Evolutionary conservation across 108 stramenopile species (phyloP), one percentile per base, ranked within the genome.

Genomic region (Conticribra weissflogii): DNA sequence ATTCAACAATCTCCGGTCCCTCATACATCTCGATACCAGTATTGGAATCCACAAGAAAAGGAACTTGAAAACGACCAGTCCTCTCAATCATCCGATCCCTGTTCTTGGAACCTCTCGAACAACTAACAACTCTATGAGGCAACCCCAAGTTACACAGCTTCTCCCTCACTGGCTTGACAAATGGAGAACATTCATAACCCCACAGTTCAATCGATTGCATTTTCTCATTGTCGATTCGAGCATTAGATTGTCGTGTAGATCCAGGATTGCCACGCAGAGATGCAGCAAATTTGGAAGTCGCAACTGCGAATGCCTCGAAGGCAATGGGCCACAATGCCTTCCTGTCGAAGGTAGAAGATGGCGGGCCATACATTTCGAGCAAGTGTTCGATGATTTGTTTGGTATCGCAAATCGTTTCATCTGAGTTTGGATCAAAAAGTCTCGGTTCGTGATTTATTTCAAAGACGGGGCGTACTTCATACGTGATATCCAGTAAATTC

Each of bases 101-200:
- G 70, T 96, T 95, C 3, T 75, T 76, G 17, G 88, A 89, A 25
- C 96, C 96, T 23, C 96, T 77, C 0, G 91, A 70, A 74, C 94
- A 91, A 36, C 85, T 78, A 0, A 95, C 83, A 51, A 94, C 61
- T 16, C 59, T 61, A 75, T 97, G 93, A 14, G 91, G 92, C 31
- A 97, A 79, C 24, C 92, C 87, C 56, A 97, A 62, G 53, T 69
- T 69, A 46, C 75, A 63, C 23, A 95, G 72, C 45, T 81, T 88
- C 59, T 94, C 96, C 48, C 88, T 83, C 0, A 95, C 92, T 30
- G 82, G 82, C 24, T 70, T 72, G 30, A 91, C 90, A 78, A 95
- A 94, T 5, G 93, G 96, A 25, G 83, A 82, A 52, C 86, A 78
- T 74, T 96, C 94, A 80, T 95, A 93, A 22, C 91, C 94, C 88